Percentiles rank a stretch among this genome's conserved stretches.
Conservation (phyloP, 805 yeast genomes). For the Zygotorulaspora chibaensis region DNA sequence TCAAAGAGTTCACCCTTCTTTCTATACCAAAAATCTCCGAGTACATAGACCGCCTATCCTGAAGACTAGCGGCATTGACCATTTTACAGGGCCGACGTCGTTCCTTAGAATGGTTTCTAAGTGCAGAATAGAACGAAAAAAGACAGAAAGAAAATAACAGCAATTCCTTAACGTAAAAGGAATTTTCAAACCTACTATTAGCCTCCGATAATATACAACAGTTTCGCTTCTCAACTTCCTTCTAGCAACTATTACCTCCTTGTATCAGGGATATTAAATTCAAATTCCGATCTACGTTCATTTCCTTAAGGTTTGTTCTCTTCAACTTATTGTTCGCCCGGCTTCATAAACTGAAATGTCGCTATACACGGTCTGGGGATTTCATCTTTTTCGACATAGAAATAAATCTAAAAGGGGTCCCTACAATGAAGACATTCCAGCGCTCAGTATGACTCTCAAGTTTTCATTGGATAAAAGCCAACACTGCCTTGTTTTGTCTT, state of each 20-base stretch:
- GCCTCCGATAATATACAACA: neutral
- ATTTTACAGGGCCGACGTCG: neutral
- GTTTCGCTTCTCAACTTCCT: neutral
- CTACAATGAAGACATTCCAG: neutral
- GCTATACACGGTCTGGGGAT: neutral
- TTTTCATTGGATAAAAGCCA: no score
- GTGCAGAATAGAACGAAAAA: neutral
- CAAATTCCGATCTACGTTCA: neutral
- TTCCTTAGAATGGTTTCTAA: neutral
- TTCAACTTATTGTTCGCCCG: neutral
- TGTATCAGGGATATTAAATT: neutral
- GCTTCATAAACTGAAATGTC: neutral
- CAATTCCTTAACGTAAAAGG: neutral
- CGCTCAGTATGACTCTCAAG: no score
- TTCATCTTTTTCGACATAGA: neutral
- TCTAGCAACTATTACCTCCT: no score
- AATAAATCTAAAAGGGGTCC: constrained; percentile 2
- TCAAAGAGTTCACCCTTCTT: constrained; percentile 22
- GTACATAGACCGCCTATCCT: constrained; percentile 20
- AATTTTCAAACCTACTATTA: neutral
- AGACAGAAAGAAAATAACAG: neutral
- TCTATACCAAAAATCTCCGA: constrained; percentile 30
- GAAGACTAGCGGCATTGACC: constrained; percentile 10
- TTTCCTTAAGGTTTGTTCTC: neutral
- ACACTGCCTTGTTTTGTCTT: no score